Percentiles rank a stretch among this genome's conserved stretches.
These are phyloP conservation scores for Solanum etuberosum DNA, from an alignment of 257 asterid genomes.

Conservation along the genomic window DNA sequence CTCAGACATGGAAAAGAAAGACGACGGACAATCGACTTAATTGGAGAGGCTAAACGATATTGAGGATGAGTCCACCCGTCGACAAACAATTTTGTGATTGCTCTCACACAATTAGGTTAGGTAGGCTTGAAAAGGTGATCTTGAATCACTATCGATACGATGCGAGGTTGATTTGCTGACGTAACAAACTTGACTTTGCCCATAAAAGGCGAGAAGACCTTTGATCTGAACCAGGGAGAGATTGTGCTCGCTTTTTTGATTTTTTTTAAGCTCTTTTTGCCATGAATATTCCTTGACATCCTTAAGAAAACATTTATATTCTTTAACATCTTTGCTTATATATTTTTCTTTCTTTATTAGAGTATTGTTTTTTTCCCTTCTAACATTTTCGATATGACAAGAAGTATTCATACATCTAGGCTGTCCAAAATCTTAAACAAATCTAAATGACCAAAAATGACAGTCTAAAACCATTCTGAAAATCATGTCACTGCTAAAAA, in stretches of 20 bases:
- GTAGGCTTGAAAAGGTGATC: background rate
- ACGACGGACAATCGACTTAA: background rate
- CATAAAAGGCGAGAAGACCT: background rate
- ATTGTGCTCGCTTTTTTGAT: too few species aligned
- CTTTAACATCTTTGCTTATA: background rate
- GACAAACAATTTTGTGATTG: background rate
- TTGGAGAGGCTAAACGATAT: background rate
- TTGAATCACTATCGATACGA: background rate
- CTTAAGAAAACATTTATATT: background rate
- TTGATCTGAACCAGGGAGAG: too few species aligned
- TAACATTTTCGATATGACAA: background rate
- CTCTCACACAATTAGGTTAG: background rate
- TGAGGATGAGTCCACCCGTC: background rate
- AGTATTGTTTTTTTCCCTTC: background rate
- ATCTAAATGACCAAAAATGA: background rate
- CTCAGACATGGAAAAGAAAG: background rate
- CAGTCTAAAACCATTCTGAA: background rate
- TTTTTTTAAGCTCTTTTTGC: background rate
- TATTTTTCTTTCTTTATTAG: background rate
- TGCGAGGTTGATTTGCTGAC: too few species aligned
- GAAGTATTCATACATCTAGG: background rate
- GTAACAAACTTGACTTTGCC: too few species aligned
- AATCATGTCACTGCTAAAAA: conserved; percentile 1
- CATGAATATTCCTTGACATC: background rate
- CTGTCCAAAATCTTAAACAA: background rate